Conservation (phyloP, 2,329 filamentous ascomycete genomes). For the Tolypocladium guangdongense region DNA sequence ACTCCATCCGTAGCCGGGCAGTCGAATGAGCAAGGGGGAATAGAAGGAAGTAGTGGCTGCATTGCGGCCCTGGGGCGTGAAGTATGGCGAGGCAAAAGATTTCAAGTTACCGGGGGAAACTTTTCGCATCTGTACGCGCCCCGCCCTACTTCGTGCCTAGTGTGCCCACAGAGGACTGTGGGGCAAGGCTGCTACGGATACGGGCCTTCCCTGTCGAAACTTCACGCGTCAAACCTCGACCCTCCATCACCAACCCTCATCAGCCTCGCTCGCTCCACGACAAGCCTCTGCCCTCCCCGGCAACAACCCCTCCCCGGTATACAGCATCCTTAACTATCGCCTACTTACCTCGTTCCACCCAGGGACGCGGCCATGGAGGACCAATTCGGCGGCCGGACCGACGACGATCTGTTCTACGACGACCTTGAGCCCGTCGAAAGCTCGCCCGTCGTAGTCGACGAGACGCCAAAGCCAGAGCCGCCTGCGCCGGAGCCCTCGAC, state of each 20-base stretch:
- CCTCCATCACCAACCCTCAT: not conserved
- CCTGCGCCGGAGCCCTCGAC: slow-evolving; percentile 8
- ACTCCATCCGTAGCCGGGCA: no score
- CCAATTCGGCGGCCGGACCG: slow-evolving; percentile 49
- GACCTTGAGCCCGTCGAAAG: slow-evolving; percentile 46
- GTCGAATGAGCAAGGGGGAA: no score
- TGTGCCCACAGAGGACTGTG: no score
- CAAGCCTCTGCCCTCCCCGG: not conserved
- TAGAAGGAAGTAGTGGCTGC: no score
- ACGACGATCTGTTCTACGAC: slow-evolving; percentile 52
- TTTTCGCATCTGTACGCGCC: no score
- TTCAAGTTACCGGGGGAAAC: no score
- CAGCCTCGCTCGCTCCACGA: no score
- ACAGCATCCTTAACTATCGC: not conserved
- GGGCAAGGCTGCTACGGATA: no score
- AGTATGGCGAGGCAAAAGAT: no score
- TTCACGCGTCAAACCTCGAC: not conserved
- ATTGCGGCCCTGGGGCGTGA: no score
- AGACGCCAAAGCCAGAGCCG: slow-evolving; percentile 4
- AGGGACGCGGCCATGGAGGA: slow-evolving; percentile 37
- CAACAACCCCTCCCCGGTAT: not conserved
- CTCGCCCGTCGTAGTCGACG: slow-evolving; percentile 16
- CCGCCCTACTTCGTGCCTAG: no score
- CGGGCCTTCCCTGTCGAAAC: not conserved
- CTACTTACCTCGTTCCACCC: not conserved